Percentiles rank a stretch among this genome's conserved stretches.
Conservation (phyloP, 331 rosid species). For the Pyracantha coccinea region DNA sequence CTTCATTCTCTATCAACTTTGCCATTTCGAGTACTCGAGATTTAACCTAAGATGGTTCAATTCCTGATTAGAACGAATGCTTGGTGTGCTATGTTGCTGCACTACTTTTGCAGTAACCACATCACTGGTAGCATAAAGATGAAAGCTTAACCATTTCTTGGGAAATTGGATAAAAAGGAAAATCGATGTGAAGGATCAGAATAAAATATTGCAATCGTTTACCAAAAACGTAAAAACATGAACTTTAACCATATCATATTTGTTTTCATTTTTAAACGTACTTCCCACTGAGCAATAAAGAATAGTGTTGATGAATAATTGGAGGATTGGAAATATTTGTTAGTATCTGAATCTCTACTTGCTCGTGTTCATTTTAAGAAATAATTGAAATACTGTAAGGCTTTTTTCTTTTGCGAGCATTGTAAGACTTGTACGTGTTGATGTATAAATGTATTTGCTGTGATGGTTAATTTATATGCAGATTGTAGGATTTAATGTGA, state of each 20-base stretch:
- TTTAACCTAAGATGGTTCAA: conserved; percentile 49
- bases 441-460: too few species aligned
- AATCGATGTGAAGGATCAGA: neutral
- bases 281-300: neutral
- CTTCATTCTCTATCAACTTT: conserved; percentile 70
- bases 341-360: neutral
- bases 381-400: neutral
- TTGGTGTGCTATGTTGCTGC: neutral
- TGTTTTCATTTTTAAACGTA: neutral
- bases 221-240: neutral
- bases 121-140: neutral
- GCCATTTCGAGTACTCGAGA: conserved; percentile 56
- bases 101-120: neutral
- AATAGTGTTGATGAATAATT: neutral
- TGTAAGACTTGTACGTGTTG: too few species aligned
- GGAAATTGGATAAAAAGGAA: neutral
- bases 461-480: too few species aligned
- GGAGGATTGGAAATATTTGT: neutral
- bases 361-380: neutral
- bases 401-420: neutral
- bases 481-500: too few species aligned
- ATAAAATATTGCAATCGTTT: too few species aligned
- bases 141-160: neutral
- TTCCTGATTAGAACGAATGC: conserved; percentile 8
- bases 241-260: neutral